Percentiles rank a stretch among this genome's conserved stretches.
Conservation (phyloP, 306 rosid species). For the Vigna angularis region DNA sequence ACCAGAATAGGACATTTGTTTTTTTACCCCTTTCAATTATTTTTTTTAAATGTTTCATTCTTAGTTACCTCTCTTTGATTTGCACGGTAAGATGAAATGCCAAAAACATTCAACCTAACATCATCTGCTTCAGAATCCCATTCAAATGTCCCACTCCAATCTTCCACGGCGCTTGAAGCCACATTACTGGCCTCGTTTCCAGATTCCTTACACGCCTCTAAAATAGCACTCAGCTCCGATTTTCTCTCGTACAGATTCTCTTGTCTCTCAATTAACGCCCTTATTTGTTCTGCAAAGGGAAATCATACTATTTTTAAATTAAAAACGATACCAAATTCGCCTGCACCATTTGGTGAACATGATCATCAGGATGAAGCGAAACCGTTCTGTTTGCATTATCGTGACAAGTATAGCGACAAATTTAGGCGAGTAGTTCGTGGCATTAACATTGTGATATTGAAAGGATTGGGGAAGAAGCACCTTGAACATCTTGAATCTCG, state of each 20-base stretch:
- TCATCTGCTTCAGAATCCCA: constrained; percentile 94
- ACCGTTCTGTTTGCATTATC: background rate
- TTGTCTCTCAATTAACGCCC: constrained; percentile 71
- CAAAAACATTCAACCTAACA: constrained; percentile 76
- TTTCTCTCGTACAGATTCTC: constrained; percentile 77
- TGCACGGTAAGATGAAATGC: constrained; percentile 87
- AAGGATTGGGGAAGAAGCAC: constrained; percentile 43
- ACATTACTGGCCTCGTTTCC: constrained; percentile 45
- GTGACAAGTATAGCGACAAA: background rate
- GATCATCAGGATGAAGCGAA: background rate
- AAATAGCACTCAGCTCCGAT: constrained; percentile 69
- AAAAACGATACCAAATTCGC: background rate
- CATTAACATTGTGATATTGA: constrained; percentile 4
- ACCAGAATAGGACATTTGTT: background rate
- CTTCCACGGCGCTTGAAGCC: constrained; percentile 59
- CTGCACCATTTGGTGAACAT: background rate
- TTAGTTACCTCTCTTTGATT: constrained; percentile 82
- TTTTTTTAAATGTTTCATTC: background rate
- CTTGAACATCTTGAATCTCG: constrained; percentile 84
- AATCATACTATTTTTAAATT: background rate
- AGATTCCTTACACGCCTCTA: constrained; percentile 71
- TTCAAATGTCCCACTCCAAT: constrained; percentile 77
- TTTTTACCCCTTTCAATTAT: background rate
- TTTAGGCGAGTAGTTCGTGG: background rate
- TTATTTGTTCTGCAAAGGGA: constrained; percentile 67